phyloP scores from a whole-genome alignment of 352 stramenopile species.

The Aphanomyces astaci region DNA sequence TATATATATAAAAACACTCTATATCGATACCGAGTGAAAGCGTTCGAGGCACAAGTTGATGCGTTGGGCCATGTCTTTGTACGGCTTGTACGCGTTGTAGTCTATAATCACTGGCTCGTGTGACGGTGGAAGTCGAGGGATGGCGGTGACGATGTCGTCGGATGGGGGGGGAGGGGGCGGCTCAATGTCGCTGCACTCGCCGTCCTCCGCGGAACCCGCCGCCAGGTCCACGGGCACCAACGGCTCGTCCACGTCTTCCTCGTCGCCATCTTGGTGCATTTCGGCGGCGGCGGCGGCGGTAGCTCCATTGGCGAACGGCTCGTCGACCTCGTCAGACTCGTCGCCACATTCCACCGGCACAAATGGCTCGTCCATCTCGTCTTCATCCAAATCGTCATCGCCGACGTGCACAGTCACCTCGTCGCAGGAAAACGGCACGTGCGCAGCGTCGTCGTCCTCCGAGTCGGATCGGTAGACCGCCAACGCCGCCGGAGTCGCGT shows the following conservation, averaged over 20 bases:
- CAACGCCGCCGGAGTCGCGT: neutral
- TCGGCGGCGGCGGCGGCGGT: too few species aligned
- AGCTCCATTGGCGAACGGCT: too few species aligned
- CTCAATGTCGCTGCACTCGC: slow-evolving; percentile 15
- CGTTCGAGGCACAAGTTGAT: slow-evolving; percentile 77
- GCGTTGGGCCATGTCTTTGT: slow-evolving; percentile 59
- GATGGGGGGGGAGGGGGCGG: neutral
- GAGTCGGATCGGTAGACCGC: slow-evolving; percentile 13
- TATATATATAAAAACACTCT: too few species aligned
- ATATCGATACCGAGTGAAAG: neutral
- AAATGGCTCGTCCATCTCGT: slow-evolving; percentile 14
- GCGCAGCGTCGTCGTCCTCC: slow-evolving; percentile 5
- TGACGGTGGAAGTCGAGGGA: neutral
- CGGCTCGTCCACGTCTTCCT: slow-evolving; percentile 39
- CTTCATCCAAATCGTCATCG: neutral
- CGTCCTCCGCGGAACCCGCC: neutral
- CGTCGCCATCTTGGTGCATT: slow-evolving; percentile 25
- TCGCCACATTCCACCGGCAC: slow-evolving; percentile 3
- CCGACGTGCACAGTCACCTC: neutral
- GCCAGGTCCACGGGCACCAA: neutral
- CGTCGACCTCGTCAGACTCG: slow-evolving; percentile 41
- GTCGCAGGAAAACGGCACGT: slow-evolving; percentile 15
- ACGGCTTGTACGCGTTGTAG: slow-evolving; percentile 61
- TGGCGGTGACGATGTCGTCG: neutral
- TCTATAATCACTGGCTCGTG: slow-evolving; percentile 35